Percentiles rank a stretch among this genome's conserved stretches.
Conservation (phyloP, 2,329 filamentous ascomycete species). For the Microcyclospora pomicola region DNA sequence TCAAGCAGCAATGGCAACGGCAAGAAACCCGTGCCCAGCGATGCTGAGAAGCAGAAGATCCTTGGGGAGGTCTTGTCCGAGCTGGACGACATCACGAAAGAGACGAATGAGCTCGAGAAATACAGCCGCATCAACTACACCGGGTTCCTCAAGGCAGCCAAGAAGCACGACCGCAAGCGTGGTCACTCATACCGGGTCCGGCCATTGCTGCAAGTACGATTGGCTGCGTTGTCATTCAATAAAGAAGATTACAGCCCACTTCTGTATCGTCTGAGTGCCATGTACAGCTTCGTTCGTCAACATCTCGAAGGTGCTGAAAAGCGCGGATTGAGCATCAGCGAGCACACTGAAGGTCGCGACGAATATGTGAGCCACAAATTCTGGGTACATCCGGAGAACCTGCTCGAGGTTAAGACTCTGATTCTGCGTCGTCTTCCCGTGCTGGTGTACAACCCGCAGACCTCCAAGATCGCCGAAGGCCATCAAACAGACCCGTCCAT, state of each 20-base stretch:
- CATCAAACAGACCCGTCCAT: conserved; percentile 71
- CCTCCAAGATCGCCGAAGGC: conserved; percentile 67
- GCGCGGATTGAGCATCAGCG: conserved; percentile 9
- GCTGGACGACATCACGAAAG: conserved; percentile 75
- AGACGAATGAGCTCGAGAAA: conserved; percentile 85
- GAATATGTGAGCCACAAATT: conserved; percentile 31
- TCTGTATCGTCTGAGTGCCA: conserved; percentile 74
- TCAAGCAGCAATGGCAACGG: conserved; percentile 13
- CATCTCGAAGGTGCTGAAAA: conserved; percentile 49
- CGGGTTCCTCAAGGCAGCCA: conserved; percentile 92
- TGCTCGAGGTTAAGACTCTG: conserved; percentile 92
- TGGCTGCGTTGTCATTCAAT: conserved; percentile 86
- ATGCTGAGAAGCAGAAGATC: conserved; percentile 34
- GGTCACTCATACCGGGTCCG: conserved; percentile 76
- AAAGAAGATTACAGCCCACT: conserved; percentile 86
- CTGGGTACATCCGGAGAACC: conserved; percentile 92
- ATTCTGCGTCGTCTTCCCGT: conserved; percentile 83
- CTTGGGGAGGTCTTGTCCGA: conserved; percentile 63
- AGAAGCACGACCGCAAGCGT: conserved; percentile 95
- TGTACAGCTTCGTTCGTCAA: conserved; percentile 90
- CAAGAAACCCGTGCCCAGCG: conserved; percentile 23
- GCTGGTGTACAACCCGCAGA: conserved; percentile 81
- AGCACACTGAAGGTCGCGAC: conserved; percentile 11
- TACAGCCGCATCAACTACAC: conserved; percentile 97
- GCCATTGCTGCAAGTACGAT: conserved; percentile 77